Evolutionary conservation across 805 yeast genomes (phyloP).

Genomic region (Yamadazyma nakazawae): DNA sequence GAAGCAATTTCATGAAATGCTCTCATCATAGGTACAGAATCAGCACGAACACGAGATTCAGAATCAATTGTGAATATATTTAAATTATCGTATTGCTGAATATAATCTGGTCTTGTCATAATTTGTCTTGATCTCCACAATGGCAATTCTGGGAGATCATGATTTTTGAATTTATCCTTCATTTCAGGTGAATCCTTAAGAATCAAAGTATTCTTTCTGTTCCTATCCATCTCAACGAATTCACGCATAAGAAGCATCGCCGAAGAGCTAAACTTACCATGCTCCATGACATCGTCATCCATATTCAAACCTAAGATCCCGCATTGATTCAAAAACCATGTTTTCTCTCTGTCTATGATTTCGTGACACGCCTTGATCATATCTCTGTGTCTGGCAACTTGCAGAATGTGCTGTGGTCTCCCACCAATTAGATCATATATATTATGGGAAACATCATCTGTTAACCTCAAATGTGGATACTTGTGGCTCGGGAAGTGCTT

Average conservation of each 20-base stretch:
- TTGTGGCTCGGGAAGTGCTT: slow-evolving; percentile 29
- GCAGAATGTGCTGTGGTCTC: slow-evolving; percentile 75
- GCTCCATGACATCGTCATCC: slow-evolving; percentile 90
- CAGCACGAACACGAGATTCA: slow-evolving; percentile 69
- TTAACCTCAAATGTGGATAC: slow-evolving; percentile 36
- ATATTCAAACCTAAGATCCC: slow-evolving; percentile 70
- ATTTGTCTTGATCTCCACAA: slow-evolving; percentile 81
- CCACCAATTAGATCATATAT: slow-evolving; percentile 77
- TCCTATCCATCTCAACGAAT: slow-evolving; percentile 64
- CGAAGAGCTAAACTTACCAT: slow-evolving; percentile 69
- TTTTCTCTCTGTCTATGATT: slow-evolving; percentile 74
- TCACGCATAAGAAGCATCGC: slow-evolving; percentile 73
- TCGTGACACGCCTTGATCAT: slow-evolving; percentile 61
- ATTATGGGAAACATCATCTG: slow-evolving; percentile 42
- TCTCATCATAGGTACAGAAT: slow-evolving; percentile 85
- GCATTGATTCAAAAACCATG: slow-evolving; percentile 84
- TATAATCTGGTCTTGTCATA: slow-evolving; percentile 82
- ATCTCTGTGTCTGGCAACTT: slow-evolving; percentile 59
- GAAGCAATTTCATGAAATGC: slow-evolving; percentile 77
- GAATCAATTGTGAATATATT: slow-evolving; percentile 80
- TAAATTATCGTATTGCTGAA: slow-evolving; percentile 68
- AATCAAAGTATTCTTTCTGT: slow-evolving; percentile 26
- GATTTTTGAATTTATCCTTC: slow-evolving; percentile 31
- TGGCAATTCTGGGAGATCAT: slow-evolving; percentile 68
- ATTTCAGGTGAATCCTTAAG: slow-evolving; percentile 29